Percentiles rank a stretch among this genome's conserved stretches.
Conservation (phyloP, 495 filamentous ascomycete genomes). For the Podospora anserina region DNA sequence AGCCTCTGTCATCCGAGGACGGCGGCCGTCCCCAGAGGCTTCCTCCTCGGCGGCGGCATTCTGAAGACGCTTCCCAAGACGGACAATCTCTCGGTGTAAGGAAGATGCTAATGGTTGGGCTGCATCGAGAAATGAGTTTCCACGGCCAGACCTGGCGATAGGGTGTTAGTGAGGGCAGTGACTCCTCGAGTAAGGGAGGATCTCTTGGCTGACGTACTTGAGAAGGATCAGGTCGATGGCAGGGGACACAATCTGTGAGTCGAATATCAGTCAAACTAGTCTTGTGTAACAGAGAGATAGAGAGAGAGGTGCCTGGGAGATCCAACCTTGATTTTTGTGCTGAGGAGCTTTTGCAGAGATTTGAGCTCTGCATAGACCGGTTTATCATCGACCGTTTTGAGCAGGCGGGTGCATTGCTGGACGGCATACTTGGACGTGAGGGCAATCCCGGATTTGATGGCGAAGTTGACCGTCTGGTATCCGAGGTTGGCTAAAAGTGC, state of each 20-base stretch:
- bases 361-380: conserved; percentile 64
- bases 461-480: conserved; percentile 83
- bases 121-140: conserved; percentile 91
- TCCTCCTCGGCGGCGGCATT: conserved; percentile 64
- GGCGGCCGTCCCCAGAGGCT: conserved; percentile 48
- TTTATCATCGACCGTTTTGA: conserved; percentile 67
- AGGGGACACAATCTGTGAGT: conserved; percentile 73
- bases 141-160: conserved; percentile 68
- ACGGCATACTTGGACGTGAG: conserved; percentile 86
- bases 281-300: background rate
- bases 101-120: conserved; percentile 82
- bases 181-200: background rate
- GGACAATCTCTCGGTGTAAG: conserved; percentile 83
- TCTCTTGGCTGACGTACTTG: conserved; percentile 51
- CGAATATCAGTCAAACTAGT: background rate
- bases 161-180: conserved; percentile 9
- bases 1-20: conserved; percentile 38
- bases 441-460: conserved; percentile 83
- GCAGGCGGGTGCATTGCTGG: conserved; percentile 70
- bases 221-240: conserved; percentile 93
- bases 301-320: background rate
- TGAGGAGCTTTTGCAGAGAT: conserved; percentile 67
- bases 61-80: conserved; percentile 72
- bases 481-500: conserved; percentile 66
- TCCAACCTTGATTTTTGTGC: conserved; percentile 79